Percentiles rank a stretch among this genome's conserved stretches.
phyloP scores from a whole-genome alignment of 345 rosid species.

The Brassica cretica region DNA sequence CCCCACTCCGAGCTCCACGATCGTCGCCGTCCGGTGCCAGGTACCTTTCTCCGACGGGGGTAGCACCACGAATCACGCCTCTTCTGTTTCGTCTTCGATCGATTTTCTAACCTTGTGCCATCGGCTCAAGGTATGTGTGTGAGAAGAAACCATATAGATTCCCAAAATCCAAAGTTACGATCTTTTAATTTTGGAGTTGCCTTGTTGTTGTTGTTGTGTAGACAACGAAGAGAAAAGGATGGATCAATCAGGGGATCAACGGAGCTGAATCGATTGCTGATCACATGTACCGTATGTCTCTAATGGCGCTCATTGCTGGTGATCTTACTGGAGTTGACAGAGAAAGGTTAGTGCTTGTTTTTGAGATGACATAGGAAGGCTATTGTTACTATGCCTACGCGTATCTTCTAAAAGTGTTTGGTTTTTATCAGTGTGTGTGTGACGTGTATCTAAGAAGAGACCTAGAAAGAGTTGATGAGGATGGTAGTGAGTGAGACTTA shows the following conservation, averaged over 20 bases:
- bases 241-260: constrained; percentile 83
- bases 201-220: constrained; percentile 22
- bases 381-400: neutral
- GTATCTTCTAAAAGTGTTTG: too few species aligned
- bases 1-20: constrained; percentile 26
- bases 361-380: neutral
- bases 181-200: neutral
- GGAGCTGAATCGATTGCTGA: constrained; percentile 90
- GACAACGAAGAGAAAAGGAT: constrained; percentile 95
- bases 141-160: neutral
- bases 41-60: constrained; percentile 41
- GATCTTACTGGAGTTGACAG: constrained; percentile 78
- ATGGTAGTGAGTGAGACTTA: neutral
- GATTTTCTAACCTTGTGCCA: constrained; percentile 89
- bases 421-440: neutral
- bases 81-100: constrained; percentile 60
- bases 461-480: neutral
- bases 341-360: constrained; percentile 44
- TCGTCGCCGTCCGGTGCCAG: constrained; percentile 51
- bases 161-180: neutral
- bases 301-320: constrained; percentile 79
- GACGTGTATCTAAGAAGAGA: neutral
- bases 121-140: constrained; percentile 63
- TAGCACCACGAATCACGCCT: constrained; percentile 30
- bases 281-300: constrained; percentile 95